These are phyloP conservation scores for Ophioceras dolichostomum DNA, from an alignment of 2,329 filamentous ascomycete genomes.

Conservation along the genomic window DNA sequence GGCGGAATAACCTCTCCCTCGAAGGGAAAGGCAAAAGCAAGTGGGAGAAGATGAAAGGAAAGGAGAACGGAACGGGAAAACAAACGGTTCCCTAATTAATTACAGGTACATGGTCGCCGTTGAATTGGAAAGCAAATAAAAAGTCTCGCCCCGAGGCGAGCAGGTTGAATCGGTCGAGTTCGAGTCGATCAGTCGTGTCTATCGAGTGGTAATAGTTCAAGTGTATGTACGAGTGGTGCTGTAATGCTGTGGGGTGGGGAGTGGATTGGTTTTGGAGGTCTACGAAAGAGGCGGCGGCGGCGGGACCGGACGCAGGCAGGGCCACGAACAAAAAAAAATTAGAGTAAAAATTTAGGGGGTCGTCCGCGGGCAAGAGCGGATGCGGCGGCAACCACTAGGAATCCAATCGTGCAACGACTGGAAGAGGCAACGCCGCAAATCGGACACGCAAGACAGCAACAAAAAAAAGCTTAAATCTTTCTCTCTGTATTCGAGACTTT, in stretches of 20 bases:
- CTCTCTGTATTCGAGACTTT: neutral
- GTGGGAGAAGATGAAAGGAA: neutral
- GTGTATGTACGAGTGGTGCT: too few species aligned
- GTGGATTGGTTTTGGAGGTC: neutral
- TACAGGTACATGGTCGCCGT: neutral
- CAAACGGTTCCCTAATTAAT: neutral
- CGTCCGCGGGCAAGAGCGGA: too few species aligned
- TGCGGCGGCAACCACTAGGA: too few species aligned
- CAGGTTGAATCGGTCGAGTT: too few species aligned
- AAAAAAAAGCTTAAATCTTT: neutral
- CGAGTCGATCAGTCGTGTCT: too few species aligned
- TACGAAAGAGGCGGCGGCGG: too few species aligned
- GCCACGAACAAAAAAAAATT: too few species aligned
- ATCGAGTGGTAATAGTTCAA: too few species aligned
- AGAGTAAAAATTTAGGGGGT: too few species aligned
- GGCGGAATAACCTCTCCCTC: neutral
- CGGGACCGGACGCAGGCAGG: too few species aligned
- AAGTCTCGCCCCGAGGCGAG: too few species aligned
- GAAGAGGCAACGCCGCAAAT: neutral
- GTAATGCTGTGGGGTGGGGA: neutral
- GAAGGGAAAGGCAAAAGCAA: neutral
- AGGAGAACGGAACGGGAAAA: neutral
- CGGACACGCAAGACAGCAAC: neutral
- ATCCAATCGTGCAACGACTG: too few species aligned
- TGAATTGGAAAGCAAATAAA: neutral